phyloP scores from a whole-genome alignment of 2,329 filamentous ascomycete genomes.

The Colletotrichum aenigma region DNA sequence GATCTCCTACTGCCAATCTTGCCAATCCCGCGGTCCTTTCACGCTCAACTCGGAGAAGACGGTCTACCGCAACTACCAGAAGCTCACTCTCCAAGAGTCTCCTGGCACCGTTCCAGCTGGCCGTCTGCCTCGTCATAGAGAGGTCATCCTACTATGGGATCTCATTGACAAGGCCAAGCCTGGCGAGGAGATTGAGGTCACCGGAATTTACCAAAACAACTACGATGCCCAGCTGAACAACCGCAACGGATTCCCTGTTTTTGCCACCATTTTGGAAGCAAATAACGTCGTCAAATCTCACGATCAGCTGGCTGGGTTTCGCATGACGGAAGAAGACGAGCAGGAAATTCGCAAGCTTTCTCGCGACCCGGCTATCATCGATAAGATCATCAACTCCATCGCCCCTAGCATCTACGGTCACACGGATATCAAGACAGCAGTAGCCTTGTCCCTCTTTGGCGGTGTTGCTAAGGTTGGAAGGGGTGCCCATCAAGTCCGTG shows the following conservation, averaged over 20 bases:
- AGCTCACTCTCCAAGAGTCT: constrained; percentile 94
- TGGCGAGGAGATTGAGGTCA: constrained; percentile 96
- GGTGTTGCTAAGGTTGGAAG: constrained; percentile 91
- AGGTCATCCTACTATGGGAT: constrained; percentile 96
- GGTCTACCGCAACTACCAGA: constrained; percentile 98
- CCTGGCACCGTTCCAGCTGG: constrained; percentile 96
- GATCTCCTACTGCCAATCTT: constrained; percentile 95
- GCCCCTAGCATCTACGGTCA: constrained; percentile 98
- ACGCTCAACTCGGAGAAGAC: constrained; percentile 97
- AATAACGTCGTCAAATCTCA: constrained; percentile 98
- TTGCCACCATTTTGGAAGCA: constrained; percentile 95
- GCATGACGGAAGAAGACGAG: constrained; percentile 93
- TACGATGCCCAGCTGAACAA: constrained; percentile 98
- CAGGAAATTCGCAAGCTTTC: constrained; percentile 86
- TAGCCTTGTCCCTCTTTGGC: constrained; percentile 92
- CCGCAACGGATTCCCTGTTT: constrained; percentile 97
- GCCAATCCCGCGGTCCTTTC: constrained; percentile 93
- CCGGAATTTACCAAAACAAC: constrained; percentile 96
- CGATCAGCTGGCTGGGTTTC: constrained; percentile 95
- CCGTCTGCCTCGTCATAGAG: constrained; percentile 88
- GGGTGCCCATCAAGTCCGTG: constrained; percentile 88
- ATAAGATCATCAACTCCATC: constrained; percentile 91
- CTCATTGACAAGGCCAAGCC: constrained; percentile 96
- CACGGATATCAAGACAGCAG: constrained; percentile 94
- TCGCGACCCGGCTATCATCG: constrained; percentile 87